Percentiles rank a stretch among this genome's conserved stretches.
Conservation (phyloP, 1,284 basidiomycete species). For the Leccinum fallax region DNA sequence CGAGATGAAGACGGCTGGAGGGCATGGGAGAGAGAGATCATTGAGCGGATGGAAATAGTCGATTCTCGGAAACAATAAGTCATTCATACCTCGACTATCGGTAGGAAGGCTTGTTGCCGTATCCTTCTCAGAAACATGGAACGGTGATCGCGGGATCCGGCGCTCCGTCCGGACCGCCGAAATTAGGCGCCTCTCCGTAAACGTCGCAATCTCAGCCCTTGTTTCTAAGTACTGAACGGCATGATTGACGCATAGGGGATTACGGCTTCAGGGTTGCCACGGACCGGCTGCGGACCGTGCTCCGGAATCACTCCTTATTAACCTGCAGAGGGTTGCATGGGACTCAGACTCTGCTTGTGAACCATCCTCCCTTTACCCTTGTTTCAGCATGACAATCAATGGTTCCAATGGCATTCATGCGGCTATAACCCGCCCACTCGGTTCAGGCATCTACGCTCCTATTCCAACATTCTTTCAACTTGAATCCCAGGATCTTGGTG, state of each 20-base stretch:
- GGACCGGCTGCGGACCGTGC: constrained; percentile 21
- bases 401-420: constrained; percentile 31
- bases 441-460: constrained; percentile 81
- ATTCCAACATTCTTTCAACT: constrained; percentile 84
- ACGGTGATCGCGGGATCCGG: not conserved
- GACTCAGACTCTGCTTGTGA: constrained; percentile 1
- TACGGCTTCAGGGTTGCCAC: not conserved
- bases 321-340: not conserved
- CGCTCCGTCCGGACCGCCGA: constrained; percentile 1
- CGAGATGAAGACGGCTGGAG: constrained; percentile 64
- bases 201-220: not conserved
- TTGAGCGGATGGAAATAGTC: constrained; percentile 61
- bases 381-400: constrained; percentile 32
- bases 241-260: not conserved
- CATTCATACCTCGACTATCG: not conserved
- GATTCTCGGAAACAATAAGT: constrained; percentile 33
- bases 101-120: not conserved
- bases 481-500: constrained; percentile 80
- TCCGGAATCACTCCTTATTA: constrained; percentile 15
- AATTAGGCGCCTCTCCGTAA: not conserved
- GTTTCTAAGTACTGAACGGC: not conserved
- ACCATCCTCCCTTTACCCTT: not conserved
- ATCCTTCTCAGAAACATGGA: not conserved
- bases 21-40: constrained; percentile 73
- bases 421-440: constrained; percentile 53